These are phyloP conservation scores for Nannochloropsis granulata DNA, from an alignment of 108 stramenopile species.

Conservation along the genomic window DNA sequence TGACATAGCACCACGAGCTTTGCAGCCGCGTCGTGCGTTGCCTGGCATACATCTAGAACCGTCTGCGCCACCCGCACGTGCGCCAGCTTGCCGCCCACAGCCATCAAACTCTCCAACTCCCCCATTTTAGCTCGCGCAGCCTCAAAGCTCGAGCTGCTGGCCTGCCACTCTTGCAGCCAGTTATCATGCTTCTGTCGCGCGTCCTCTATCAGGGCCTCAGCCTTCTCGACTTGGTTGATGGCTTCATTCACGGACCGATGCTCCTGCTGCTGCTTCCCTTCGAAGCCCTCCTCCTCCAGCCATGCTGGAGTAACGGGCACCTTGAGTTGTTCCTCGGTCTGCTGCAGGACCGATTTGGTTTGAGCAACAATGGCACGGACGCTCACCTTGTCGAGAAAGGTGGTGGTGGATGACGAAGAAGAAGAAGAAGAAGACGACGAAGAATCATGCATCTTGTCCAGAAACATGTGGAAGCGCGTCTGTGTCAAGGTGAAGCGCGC, in stretches of 20 bases:
- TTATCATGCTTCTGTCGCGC: neutral
- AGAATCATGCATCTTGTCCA: neutral
- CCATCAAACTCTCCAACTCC: neutral
- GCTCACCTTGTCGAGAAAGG: neutral
- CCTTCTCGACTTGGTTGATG: neutral
- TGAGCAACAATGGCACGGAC: neutral
- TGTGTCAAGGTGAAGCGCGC: neutral
- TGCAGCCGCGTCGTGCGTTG: neutral
- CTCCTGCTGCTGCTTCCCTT: neutral
- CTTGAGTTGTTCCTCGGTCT: neutral
- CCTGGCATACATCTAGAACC: neutral
- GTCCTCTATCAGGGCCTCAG: neutral
- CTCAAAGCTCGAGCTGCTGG: neutral
- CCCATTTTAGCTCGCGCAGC: neutral
- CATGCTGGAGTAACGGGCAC: neutral
- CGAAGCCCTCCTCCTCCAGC: neutral
- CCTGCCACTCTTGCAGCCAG: neutral
- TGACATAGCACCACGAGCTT: neutral
- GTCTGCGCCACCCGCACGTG: neutral
- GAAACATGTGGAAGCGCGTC: neutral
- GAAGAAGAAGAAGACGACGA: neutral
- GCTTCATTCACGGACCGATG: neutral
- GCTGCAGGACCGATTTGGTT: neutral
- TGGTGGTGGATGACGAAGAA: neutral
- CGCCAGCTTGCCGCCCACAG: neutral